phyloP scores from a whole-genome alignment of 805 yeast genomes.

The Komagataella mondaviorum region DNA sequence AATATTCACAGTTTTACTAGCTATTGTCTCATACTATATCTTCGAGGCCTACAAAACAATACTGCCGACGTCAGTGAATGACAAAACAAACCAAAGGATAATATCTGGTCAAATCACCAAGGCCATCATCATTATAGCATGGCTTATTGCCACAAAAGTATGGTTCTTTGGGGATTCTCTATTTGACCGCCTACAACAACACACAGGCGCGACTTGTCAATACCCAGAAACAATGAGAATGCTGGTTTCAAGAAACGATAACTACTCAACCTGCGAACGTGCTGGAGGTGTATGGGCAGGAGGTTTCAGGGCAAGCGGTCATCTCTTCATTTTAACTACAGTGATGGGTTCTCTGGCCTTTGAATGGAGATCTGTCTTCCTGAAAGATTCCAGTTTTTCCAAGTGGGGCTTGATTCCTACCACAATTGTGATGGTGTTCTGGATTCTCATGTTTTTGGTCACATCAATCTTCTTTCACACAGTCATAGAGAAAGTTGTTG shows the following conservation, averaged over 20 bases:
- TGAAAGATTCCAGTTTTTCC: background rate
- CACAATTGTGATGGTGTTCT: constrained; percentile 6
- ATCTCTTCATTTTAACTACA: constrained; percentile 21
- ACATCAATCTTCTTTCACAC: constrained; percentile 40
- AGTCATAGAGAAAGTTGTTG: constrained; percentile 28
- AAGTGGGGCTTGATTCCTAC: background rate
- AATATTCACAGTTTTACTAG: constrained; percentile 7
- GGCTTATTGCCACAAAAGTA: constrained; percentile 11
- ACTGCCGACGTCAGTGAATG: background rate
- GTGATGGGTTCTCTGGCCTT: constrained; percentile 15
- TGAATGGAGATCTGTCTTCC: constrained; percentile 7
- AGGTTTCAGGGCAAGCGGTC: constrained; percentile 30
- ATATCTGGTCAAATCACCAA: constrained; percentile 9
- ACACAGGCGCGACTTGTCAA: constrained; percentile 25
- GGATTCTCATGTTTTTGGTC: constrained; percentile 26
- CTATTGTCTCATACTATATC: constrained; percentile 4
- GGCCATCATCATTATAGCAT: constrained; percentile 7
- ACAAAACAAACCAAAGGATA: background rate
- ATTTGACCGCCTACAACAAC: constrained; percentile 17
- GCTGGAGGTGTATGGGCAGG: constrained; percentile 19
- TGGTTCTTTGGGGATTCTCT: constrained; percentile 21
- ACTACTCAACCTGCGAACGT: constrained; percentile 3
- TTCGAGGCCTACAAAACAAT: background rate
- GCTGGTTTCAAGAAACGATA: constrained; percentile 7
- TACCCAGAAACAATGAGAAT: constrained; percentile 7